These are phyloP conservation scores for Gossypioides kirkii DNA, from an alignment of 345 rosid species.

Conservation along the genomic window DNA sequence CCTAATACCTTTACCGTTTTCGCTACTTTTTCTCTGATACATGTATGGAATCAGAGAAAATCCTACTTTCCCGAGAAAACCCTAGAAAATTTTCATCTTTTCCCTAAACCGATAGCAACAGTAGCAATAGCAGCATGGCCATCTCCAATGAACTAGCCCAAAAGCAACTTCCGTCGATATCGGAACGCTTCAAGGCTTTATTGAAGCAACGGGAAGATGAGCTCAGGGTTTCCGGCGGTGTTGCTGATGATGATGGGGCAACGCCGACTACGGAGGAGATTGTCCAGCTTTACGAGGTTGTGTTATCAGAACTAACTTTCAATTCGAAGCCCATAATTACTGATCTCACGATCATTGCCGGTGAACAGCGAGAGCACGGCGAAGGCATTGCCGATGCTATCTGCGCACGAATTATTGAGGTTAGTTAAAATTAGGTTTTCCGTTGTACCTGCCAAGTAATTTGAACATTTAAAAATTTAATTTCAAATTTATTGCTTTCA, in stretches of 20 bases:
- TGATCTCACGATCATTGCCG: slow-evolving; percentile 94
- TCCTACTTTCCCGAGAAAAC: slow-evolving; percentile 24
- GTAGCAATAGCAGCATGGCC: slow-evolving; percentile 24
- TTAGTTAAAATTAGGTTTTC: slow-evolving; percentile 20
- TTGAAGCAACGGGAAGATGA: slow-evolving; percentile 63
- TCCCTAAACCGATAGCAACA: slow-evolving; percentile 12
- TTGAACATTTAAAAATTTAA: neutral
- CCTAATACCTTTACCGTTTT: neutral
- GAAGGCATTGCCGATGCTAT: slow-evolving; percentile 86
- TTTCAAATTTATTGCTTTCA: slow-evolving; percentile 25
- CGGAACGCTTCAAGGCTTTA: slow-evolving; percentile 60
- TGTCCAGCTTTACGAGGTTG: slow-evolving; percentile 62
- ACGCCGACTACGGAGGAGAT: slow-evolving; percentile 47
- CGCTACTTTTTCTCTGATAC: neutral
- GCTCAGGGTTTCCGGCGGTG: slow-evolving; percentile 21
- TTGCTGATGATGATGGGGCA: slow-evolving; percentile 22
- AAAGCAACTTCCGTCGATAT: slow-evolving; percentile 51
- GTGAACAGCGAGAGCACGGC: slow-evolving; percentile 70
- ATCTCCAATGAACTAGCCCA: slow-evolving; percentile 56
- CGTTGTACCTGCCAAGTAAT: neutral
- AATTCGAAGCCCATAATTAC: slow-evolving; percentile 97
- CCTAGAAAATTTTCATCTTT: slow-evolving; percentile 24
- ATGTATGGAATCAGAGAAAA: slow-evolving; percentile 30
- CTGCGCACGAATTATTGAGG: slow-evolving; percentile 88
- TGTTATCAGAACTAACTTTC: slow-evolving; percentile 69